Percentiles rank a stretch among this genome's conserved stretches.
phyloP scores from a whole-genome alignment of 2,329 filamentous ascomycete species.

The Lasiodiplodia gonubiensis region DNA sequence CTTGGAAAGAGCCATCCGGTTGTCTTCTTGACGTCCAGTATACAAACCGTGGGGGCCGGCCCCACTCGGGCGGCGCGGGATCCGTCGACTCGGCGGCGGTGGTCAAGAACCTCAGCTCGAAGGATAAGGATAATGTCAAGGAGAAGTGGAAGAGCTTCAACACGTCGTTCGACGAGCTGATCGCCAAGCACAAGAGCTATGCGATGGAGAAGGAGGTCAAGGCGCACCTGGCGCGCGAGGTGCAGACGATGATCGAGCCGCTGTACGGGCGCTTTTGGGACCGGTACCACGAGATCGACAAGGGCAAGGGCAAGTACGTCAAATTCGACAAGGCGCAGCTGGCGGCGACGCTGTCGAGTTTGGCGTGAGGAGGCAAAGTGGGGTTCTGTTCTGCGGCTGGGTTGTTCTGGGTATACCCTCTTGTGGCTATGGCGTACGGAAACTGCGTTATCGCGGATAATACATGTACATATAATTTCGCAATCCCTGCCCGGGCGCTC shows the following conservation, averaged over 20 bases:
- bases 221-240: constrained; percentile 77
- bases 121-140: constrained; percentile 96
- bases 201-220: constrained; percentile 92
- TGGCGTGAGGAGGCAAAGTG: constrained; percentile 42
- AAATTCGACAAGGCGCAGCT: constrained; percentile 92
- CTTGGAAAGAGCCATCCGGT: constrained; percentile 86
- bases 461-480: constrained; percentile 11
- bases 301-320: constrained; percentile 96
- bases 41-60: constrained; percentile 76
- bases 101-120: constrained; percentile 80
- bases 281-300: constrained; percentile 95
- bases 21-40: constrained; percentile 88
- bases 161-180: constrained; percentile 84
- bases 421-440: constrained; percentile 26
- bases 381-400: constrained; percentile 24
- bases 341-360: constrained; percentile 62
- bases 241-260: constrained; percentile 90
- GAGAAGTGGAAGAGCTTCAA: constrained; percentile 96
- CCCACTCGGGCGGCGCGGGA: constrained; percentile 60
- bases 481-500: constrained; percentile 1
- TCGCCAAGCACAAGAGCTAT: constrained; percentile 79
- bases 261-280: constrained; percentile 97
- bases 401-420: constrained; percentile 31
- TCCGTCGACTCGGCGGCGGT: constrained; percentile 77
- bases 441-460: constrained; percentile 1